These are phyloP conservation scores for Aspergillus pseudoterreus DNA, from an alignment of 2,329 filamentous ascomycete genomes.

Conservation along the genomic window DNA sequence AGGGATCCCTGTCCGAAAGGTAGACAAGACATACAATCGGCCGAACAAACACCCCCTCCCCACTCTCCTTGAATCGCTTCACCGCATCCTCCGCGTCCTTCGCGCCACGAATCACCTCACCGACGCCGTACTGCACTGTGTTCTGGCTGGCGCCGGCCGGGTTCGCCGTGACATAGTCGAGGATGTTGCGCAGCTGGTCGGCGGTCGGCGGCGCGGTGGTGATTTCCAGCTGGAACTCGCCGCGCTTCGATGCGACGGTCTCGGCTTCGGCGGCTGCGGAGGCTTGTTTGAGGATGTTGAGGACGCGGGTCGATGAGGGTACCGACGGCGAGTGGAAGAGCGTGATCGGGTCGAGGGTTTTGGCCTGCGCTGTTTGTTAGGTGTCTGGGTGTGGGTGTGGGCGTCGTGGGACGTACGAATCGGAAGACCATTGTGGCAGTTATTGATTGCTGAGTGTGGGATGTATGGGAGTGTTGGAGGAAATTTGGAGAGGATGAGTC, in stretches of 20 bases:
- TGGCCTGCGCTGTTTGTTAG: conserved; percentile 51
- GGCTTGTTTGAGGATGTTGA: conserved; percentile 74
- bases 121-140: conserved; percentile 61
- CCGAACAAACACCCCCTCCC: conserved; percentile 61
- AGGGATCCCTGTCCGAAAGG: not conserved
- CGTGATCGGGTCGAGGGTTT: conserved; percentile 85
- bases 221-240: conserved; percentile 82
- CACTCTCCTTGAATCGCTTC: conserved; percentile 69
- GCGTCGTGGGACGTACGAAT: conserved; percentile 13
- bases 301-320: conserved; percentile 68
- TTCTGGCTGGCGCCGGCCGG: conserved; percentile 55
- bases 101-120: conserved; percentile 71
- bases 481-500: not conserved
- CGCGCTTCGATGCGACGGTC: conserved; percentile 67
- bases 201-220: conserved; percentile 75
- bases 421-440: conserved; percentile 20
- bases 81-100: conserved; percentile 71
- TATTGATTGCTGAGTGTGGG: not conserved
- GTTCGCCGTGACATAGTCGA: conserved; percentile 59
- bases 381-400: not conserved
- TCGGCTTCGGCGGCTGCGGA: conserved; percentile 69
- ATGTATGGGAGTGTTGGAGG: not conserved
- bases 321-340: conserved; percentile 86
- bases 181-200: conserved; percentile 77
- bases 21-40: conserved; percentile 62